Conservation (phyloP, 2,329 filamentous ascomycete species). For the Hypoxylon sp. region DNA sequence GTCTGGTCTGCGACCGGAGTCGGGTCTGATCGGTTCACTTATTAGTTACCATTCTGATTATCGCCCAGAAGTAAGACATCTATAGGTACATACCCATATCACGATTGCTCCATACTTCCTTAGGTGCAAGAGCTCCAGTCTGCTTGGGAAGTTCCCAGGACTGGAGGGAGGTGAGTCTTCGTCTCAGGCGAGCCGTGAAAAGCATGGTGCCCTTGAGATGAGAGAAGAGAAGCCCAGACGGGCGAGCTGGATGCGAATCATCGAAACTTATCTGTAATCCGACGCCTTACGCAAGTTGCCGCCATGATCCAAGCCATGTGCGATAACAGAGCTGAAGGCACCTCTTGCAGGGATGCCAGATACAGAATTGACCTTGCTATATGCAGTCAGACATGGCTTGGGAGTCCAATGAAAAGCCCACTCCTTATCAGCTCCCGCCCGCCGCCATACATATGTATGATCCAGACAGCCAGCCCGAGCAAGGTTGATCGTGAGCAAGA, state of each 20-base stretch:
- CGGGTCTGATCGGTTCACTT: constrained; percentile 44
- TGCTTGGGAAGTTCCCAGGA: constrained; percentile 60
- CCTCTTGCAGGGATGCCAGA: constrained; percentile 27
- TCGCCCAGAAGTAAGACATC: constrained; percentile 23
- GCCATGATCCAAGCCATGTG: constrained; percentile 8
- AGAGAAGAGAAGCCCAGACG: not conserved
- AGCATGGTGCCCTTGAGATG: constrained; percentile 39
- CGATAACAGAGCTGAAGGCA: constrained; percentile 25
- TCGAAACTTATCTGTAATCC: not conserved
- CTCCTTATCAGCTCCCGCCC: constrained; percentile 26
- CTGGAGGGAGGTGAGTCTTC: constrained; percentile 51
- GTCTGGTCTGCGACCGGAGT: constrained; percentile 50
- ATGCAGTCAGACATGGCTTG: too few species aligned
- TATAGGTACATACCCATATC: constrained; percentile 48
- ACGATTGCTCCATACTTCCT: constrained; percentile 52
- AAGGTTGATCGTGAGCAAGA: constrained; percentile 5
- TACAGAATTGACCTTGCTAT: constrained; percentile 12
- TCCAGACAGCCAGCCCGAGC: constrained; percentile 1
- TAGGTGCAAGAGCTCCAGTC: constrained; percentile 55
- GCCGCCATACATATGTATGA: constrained; percentile 3
- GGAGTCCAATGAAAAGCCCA: constrained; percentile 32
- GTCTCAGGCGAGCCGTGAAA: constrained; percentile 44
- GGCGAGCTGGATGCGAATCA: not conserved
- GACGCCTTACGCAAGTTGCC: constrained; percentile 4
- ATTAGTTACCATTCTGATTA: constrained; percentile 29